Evolutionary conservation across 345 rosid genomes (phyloP).

Genomic region (Rhizophora mangle): DNA sequence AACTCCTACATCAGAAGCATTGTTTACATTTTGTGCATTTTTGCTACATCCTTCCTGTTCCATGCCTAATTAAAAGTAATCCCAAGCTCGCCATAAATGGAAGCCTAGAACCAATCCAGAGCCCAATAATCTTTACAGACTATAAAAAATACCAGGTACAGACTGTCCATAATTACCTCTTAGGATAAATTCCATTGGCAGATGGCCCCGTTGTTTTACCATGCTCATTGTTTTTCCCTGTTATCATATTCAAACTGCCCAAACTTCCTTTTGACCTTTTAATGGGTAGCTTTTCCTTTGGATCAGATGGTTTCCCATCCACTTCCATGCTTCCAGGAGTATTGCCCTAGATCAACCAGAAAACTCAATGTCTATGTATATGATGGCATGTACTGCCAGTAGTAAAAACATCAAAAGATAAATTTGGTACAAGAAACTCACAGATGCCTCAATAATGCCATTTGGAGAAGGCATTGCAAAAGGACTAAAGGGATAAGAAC

Average conservation of each 20-base stretch:
- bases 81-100: background rate
- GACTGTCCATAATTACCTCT: conserved; percentile 48
- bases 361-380: conserved; percentile 15
- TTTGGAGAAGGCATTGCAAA: conserved; percentile 94
- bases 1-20: no score
- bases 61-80: background rate
- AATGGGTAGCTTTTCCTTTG: conserved; percentile 89
- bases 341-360: conserved; percentile 55
- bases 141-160: background rate
- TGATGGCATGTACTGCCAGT: background rate
- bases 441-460: conserved; percentile 76
- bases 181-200: conserved; percentile 81
- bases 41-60: background rate
- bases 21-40: background rate
- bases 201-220: conserved; percentile 70
- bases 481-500: conserved; percentile 93
- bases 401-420: conserved; percentile 10
- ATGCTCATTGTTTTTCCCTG: conserved; percentile 68
- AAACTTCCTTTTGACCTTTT: conserved; percentile 98
- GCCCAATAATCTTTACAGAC: background rate
- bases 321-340: conserved; percentile 64
- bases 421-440: conserved; percentile 38
- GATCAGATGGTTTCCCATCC: conserved; percentile 76
- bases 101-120: background rate
- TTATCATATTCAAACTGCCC: conserved; percentile 91